A percentile compares a stretch with the other conserved stretches of the same genome.
phyloP scores from a whole-genome alignment of 2,329 filamentous ascomycete species.

The Beauveria bassiana region DNA sequence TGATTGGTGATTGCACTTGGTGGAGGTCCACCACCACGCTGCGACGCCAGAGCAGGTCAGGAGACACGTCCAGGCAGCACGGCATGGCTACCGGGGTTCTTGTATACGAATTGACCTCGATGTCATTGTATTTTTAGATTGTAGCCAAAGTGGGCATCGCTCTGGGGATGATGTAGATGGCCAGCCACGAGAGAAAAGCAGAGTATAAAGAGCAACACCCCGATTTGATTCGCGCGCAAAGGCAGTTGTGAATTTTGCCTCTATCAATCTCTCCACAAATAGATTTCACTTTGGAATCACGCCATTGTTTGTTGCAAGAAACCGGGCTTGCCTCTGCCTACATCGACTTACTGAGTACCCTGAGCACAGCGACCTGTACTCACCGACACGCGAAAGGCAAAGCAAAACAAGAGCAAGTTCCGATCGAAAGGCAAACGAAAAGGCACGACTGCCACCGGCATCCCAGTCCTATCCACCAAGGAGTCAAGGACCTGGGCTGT shows the following conservation, averaged over 20 bases:
- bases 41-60: slow-evolving; percentile 11
- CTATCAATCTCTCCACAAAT: not conserved
- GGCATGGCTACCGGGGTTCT: not conserved
- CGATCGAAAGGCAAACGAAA: not conserved
- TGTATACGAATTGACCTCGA: not conserved
- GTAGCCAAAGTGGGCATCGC: not conserved
- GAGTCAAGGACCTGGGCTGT: too few relatives aligned
- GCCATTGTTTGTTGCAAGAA: not conserved
- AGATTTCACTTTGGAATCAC: not conserved
- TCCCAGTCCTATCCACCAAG: not conserved
- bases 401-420: not conserved
- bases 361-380: not conserved
- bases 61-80: not conserved
- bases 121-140: slow-evolving; percentile 10
- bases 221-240: slow-evolving; percentile 10
- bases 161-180: not conserved
- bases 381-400: not conserved
- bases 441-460: not conserved
- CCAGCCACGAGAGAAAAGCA: not conserved
- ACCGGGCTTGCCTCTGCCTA: not conserved
- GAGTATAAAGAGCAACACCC: slow-evolving; percentile 11
- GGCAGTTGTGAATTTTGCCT: not conserved
- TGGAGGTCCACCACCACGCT: slow-evolving; percentile 14
- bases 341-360: not conserved
- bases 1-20: slow-evolving; percentile 13